These are phyloP conservation scores for Xylariaceae sp. DNA, from an alignment of 2,329 filamentous ascomycete genomes.

Conservation along the genomic window DNA sequence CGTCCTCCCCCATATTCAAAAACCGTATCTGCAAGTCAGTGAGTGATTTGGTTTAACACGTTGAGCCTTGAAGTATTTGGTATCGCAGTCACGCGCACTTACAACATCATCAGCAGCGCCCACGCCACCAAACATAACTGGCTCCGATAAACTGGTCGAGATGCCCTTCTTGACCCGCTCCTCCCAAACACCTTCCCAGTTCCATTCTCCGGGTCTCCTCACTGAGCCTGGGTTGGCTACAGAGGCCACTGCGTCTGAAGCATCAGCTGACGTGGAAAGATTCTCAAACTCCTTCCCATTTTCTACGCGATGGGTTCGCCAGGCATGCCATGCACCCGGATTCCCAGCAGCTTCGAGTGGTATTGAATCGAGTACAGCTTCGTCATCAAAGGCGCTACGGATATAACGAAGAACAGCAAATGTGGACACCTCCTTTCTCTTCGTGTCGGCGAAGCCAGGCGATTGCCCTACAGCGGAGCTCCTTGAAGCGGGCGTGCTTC, in stretches of 20 bases:
- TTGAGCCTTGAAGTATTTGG: constrained; percentile 3
- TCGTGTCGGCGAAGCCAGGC: constrained; percentile 51
- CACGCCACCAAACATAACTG: constrained; percentile 75
- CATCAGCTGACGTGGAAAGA: constrained; percentile 5
- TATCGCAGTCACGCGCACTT: constrained; percentile 43
- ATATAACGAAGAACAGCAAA: constrained; percentile 81
- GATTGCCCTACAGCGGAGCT: constrained; percentile 38
- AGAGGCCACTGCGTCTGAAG: constrained; percentile 32
- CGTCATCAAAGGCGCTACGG: constrained; percentile 80
- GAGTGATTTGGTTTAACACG: constrained; percentile 4
- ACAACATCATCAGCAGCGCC: constrained; percentile 74
- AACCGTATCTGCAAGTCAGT: constrained; percentile 64
- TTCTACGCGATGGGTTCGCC: constrained; percentile 73
- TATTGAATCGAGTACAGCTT: constrained; percentile 76
- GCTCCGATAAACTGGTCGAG: constrained; percentile 77
- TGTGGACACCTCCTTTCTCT: constrained; percentile 57
- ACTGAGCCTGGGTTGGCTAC: constrained; percentile 33
- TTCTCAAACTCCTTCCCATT: constrained; percentile 49
- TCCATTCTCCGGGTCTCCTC: constrained; percentile 83
- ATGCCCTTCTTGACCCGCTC: constrained; percentile 83
- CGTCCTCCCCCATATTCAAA: constrained; percentile 65
- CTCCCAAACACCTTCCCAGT: constrained; percentile 98
- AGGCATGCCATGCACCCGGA: constrained; percentile 91
- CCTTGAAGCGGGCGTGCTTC: constrained; percentile 36
- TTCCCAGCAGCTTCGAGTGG: constrained; percentile 86